phyloP scores from a whole-genome alignment of 371 early-diverging fungal species.

The Mortierella sp. region DNA sequence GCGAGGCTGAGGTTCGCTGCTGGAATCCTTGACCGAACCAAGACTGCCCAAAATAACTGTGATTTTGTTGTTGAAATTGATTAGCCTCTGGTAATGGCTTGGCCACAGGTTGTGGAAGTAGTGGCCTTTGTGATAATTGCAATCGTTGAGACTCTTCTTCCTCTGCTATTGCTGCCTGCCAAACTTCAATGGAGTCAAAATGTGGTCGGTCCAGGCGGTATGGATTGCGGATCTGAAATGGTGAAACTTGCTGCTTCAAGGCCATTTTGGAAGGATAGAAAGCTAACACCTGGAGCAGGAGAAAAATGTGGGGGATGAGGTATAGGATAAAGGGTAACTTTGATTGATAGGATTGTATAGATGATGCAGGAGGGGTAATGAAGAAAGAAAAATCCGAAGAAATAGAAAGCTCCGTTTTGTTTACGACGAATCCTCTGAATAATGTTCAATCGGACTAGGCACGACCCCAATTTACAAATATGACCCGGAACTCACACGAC shows the following conservation, averaged over 20 bases:
- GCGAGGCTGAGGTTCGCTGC: slow-evolving; percentile 2
- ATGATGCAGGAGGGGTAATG: background rate
- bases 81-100: background rate
- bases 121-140: slow-evolving; percentile 17
- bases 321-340: slow-evolving; percentile 2
- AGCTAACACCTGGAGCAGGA: background rate
- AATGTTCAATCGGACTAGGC: slow-evolving; percentile 40
- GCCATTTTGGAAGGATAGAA: slow-evolving; percentile 9
- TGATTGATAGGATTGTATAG: background rate
- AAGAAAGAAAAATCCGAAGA: background rate
- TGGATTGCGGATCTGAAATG: slow-evolving; percentile 52
- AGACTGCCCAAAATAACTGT: slow-evolving; percentile 26
- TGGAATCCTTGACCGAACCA: slow-evolving; percentile 21
- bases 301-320: background rate
- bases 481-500: slow-evolving; percentile 40
- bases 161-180: slow-evolving; percentile 21
- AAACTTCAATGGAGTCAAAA: slow-evolving; percentile 30
- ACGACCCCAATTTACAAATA: slow-evolving; percentile 23
- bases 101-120: slow-evolving; percentile 15
- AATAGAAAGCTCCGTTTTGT: background rate
- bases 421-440: background rate
- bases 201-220: slow-evolving; percentile 48
- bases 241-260: slow-evolving; percentile 19
- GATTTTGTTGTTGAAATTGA: slow-evolving; percentile 2
- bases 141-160: slow-evolving; percentile 15